Evolutionary conservation across 2,329 filamentous ascomycete species (phyloP).

Genomic region (Nemania sp.): DNA sequence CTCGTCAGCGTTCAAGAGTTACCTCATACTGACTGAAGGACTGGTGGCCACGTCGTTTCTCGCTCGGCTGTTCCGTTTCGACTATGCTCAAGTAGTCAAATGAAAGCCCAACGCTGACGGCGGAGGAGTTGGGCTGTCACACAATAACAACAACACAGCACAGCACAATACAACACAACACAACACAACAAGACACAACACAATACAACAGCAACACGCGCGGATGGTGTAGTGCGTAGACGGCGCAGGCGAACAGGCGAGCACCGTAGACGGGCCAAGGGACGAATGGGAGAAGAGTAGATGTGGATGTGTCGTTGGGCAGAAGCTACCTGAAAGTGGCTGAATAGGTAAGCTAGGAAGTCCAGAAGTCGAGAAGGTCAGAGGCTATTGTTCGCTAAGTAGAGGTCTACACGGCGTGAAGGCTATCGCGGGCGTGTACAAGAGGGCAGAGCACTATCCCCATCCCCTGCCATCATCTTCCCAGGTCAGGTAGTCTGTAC

Average conservation of each 20-base stretch:
- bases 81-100: constrained; percentile 22
- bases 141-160: constrained; percentile 11
- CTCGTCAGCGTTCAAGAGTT: constrained; percentile 36
- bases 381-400: constrained; percentile 11
- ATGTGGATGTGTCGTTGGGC: constrained; percentile 25
- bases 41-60: constrained; percentile 32
- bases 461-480: constrained; percentile 17
- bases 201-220: constrained; percentile 23
- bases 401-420: constrained; percentile 23
- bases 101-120: constrained; percentile 27
- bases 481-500: constrained; percentile 20
- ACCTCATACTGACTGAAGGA: constrained; percentile 42
- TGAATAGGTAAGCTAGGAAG: constrained; percentile 25
- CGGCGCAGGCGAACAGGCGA: constrained; percentile 18
- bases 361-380: no score
- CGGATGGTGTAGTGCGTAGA: constrained; percentile 23
- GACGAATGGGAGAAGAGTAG: constrained; percentile 26
- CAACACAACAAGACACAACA: not conserved
- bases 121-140: constrained; percentile 28
- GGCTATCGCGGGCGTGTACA: constrained; percentile 29
- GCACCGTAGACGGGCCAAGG: constrained; percentile 16
- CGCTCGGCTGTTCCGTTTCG: constrained; percentile 17
- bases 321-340: constrained; percentile 27
- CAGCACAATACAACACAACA: not conserved
- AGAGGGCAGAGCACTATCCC: constrained; percentile 22